Evolutionary conservation across 352 stramenopile genomes (phyloP), one percentile per base, ranked within the genome.

Genomic region (Bremia lactucae): DNA sequence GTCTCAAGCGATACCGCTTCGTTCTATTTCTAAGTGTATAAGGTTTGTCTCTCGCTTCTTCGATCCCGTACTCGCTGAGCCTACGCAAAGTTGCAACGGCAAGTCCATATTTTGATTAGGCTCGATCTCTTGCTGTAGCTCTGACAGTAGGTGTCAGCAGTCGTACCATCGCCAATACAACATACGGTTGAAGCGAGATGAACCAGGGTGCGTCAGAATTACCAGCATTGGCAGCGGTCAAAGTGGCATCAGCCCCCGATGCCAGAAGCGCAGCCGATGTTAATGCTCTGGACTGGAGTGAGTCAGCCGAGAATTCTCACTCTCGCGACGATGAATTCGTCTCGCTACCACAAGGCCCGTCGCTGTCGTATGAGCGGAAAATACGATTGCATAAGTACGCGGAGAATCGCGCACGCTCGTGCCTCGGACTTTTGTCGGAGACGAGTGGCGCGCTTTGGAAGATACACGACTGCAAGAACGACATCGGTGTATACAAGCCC

Each of bases 331-430:
- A 85, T 25, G 66, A 68, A 31, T 74, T 63, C 42, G 61, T 76
- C 28, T 45, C 68, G 38, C 55, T 58, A 3, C 56, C 68, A 16
- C 75, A 90, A 41, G 77, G 71, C 2, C 74, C 77, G 39, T 90
- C 77, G 36, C 72, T 90, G 13, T 90, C 77, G 22, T 90, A 87
- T 47, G 74, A 87, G 37, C 74, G 77, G 49, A 86, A 87, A 42
- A 87, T 90, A 38, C 74, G 77, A 2, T 52, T 87, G 11, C 77
- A 86, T 57, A 87, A 87, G 51, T 87, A 90, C 47, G 77, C 77
- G 9, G 77, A 90, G 52, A 90, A 90, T 55, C 72, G 77, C 31
- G 77, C 77, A 28, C 74, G 74, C 1, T 90, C 77, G 54, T 87
- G 77, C 52, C 55, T 90, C 18, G 71, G 74, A 0, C 49, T 90